Conservation (phyloP, 2,329 filamentous ascomycete genomes). For the Fusarium papillatum region DNA sequence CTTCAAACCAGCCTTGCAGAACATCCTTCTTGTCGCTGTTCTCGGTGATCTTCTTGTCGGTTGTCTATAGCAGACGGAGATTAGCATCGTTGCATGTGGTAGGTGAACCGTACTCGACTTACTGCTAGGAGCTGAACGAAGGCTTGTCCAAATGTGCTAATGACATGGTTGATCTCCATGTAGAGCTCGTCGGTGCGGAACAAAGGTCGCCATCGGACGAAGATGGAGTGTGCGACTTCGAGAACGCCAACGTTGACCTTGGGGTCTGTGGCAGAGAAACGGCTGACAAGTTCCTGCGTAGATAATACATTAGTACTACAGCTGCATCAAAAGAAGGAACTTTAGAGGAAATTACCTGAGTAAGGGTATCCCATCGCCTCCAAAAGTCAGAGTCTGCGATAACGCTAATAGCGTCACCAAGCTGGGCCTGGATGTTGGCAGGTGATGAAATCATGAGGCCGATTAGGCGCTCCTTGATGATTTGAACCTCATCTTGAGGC, state of each 20-base stretch:
- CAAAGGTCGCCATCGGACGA: constrained; percentile 93
- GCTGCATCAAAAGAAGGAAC: too few species aligned
- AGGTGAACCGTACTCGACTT: constrained; percentile 44
- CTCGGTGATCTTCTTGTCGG: constrained; percentile 79
- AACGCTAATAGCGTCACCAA: constrained; percentile 96
- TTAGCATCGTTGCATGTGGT: constrained; percentile 25
- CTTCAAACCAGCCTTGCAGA: constrained; percentile 84
- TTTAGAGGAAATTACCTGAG: constrained; percentile 68
- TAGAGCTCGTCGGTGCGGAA: constrained; percentile 95
- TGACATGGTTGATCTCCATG: constrained; percentile 96
- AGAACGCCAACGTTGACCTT: constrained; percentile 93
- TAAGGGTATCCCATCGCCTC: constrained; percentile 95
- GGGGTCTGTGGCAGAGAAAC: constrained; percentile 85
- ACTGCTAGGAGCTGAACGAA: constrained; percentile 86
- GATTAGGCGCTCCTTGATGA: constrained; percentile 96
- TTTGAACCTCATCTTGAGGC: constrained; percentile 82
- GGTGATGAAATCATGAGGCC: constrained; percentile 97
- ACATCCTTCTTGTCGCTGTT: constrained; percentile 82
- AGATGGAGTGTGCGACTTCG: constrained; percentile 98
- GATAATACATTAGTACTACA: constrained; percentile 15
- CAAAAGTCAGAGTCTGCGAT: constrained; percentile 99
- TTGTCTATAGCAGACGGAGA: constrained; percentile 60
- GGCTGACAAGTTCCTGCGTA: constrained; percentile 84
- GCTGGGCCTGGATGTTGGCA: constrained; percentile 87
- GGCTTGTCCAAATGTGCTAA: constrained; percentile 85